phyloP scores from a whole-genome alignment of 1,139 yeast species.

The Nadsonia starkeyi-henricii region DNA sequence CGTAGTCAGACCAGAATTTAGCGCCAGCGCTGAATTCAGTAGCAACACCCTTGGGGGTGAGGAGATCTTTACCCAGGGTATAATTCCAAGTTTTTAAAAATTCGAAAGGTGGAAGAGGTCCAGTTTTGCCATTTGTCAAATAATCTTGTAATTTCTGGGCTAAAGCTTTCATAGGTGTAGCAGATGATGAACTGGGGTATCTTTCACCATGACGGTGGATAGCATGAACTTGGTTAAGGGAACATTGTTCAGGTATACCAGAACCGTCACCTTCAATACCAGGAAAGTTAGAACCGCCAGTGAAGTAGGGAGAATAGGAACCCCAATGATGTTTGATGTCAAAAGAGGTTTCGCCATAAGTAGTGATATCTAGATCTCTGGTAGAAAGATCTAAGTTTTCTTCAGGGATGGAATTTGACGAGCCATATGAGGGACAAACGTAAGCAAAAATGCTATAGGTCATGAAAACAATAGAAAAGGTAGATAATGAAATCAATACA shows the following conservation, averaged over 20 bases:
- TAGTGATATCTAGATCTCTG: not conserved
- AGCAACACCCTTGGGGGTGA: constrained; percentile 28
- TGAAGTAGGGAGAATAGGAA: constrained; percentile 27
- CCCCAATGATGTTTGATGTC: constrained; percentile 30
- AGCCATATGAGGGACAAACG: too few relatives aligned
- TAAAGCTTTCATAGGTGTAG: constrained; percentile 15
- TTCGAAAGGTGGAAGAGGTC: constrained; percentile 14
- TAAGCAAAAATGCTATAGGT: too few relatives aligned
- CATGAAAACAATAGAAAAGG: too few relatives aligned
- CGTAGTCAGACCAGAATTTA: constrained; percentile 29
- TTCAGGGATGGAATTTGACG: too few relatives aligned
- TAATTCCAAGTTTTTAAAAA: constrained; percentile 26
- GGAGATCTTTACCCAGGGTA: constrained; percentile 21
- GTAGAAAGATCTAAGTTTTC: too few relatives aligned
- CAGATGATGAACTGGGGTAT: not conserved
- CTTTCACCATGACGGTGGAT: not conserved
- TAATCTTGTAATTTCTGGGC: constrained; percentile 17
- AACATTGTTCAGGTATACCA: constrained; percentile 18
- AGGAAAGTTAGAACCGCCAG: constrained; percentile 21
- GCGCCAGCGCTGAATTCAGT: constrained; percentile 27
- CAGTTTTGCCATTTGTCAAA: constrained; percentile 12
- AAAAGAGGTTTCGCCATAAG: constrained; percentile 10
- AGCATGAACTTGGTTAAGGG: constrained; percentile 26
- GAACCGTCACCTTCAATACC: constrained; percentile 14
- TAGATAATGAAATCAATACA: too few relatives aligned